A percentile compares a stretch with the other conserved stretches of the same genome.
These are phyloP conservation scores for Beauveria caledonica DNA, from an alignment of 2,329 filamentous ascomycete species.

Conservation along the genomic window DNA sequence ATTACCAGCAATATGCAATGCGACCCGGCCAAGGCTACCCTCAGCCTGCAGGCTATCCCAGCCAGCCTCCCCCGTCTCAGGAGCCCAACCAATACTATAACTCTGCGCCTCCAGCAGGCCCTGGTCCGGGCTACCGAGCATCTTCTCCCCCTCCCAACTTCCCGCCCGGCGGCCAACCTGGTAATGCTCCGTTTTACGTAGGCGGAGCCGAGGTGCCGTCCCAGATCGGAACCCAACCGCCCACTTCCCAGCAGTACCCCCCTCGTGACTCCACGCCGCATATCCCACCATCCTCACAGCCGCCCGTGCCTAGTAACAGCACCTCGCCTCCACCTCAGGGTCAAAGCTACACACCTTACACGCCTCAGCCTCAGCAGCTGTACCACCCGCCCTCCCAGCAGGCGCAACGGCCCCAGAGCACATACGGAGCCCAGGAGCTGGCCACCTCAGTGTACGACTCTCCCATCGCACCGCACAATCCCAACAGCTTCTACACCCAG, in stretches of 20 bases:
- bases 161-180: conserved; percentile 41
- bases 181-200: conserved; percentile 57
- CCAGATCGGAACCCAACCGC: conserved; percentile 20
- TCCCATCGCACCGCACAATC: conserved; percentile 50
- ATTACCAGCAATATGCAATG: conserved; percentile 62
- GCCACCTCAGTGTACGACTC: conserved; percentile 72
- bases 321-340: conserved; percentile 42
- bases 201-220: conserved; percentile 48
- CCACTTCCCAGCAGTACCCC: conserved; percentile 33
- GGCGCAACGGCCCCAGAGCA: conserved; percentile 56
- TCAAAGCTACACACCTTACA: conserved; percentile 36
- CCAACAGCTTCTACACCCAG: conserved; percentile 32
- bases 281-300: conserved; percentile 37
- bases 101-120: conserved; percentile 37
- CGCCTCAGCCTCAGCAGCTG: conserved; percentile 23
- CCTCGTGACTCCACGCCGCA: conserved; percentile 44
- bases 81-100: conserved; percentile 64
- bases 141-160: conserved; percentile 47
- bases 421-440: conserved; percentile 67
- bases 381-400: conserved; percentile 31
- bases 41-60: conserved; percentile 29
- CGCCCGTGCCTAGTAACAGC: conserved; percentile 42
- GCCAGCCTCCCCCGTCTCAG: conserved; percentile 38
- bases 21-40: conserved; percentile 43
- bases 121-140: conserved; percentile 38